Evolutionary conservation across 2,329 filamentous ascomycete genomes (phyloP).

Genomic region (Pestalotiopsis sp.): DNA sequence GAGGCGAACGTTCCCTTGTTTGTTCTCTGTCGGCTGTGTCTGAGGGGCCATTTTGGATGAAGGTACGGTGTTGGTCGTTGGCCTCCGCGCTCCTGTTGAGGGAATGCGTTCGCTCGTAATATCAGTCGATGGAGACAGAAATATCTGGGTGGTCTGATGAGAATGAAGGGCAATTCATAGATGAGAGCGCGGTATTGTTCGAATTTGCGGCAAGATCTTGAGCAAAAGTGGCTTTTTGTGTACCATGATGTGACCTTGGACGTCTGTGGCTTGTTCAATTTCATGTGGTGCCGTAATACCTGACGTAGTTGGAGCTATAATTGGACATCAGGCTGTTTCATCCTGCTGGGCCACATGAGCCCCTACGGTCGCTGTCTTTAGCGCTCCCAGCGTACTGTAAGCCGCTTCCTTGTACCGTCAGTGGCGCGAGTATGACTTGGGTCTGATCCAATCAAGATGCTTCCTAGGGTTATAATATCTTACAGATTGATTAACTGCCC

Average conservation of each 20-base stretch:
- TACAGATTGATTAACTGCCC: neutral
- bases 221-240: neutral
- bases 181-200: neutral
- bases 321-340: neutral
- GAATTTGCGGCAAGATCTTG: neutral
- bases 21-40: neutral
- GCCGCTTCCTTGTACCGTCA: neutral
- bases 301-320: neutral
- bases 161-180: neutral
- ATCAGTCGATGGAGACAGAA: neutral
- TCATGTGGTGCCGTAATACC: neutral
- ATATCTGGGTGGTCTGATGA: neutral
- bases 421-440: neutral
- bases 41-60: neutral
- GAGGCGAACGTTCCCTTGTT: neutral
- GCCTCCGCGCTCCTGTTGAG: neutral
- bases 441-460: neutral
- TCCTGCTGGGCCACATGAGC: neutral
- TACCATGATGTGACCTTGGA: neutral
- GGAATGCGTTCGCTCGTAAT: neutral
- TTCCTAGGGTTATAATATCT: neutral
- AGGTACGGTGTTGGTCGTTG: neutral
- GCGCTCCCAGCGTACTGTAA: too few species aligned
- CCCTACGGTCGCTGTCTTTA: neutral
- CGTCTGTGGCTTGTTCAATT: constrained; percentile 11